Evolutionary conservation across 495 filamentous ascomycete species (phyloP), one percentile per base, ranked within the genome.

Genomic region (Astrocystis sublimbata): DNA sequence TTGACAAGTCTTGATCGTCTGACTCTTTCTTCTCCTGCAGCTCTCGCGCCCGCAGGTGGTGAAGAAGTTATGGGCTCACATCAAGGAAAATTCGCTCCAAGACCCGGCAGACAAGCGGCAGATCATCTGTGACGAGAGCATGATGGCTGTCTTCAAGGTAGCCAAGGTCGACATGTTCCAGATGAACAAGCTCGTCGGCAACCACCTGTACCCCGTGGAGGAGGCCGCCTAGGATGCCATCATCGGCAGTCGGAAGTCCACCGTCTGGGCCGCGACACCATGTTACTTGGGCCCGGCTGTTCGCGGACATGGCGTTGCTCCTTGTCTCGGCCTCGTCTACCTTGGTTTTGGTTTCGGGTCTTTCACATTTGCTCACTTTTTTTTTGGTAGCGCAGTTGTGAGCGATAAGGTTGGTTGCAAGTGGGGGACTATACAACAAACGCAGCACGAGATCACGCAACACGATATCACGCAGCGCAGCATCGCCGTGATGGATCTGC

Each of bases 91-190:
- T 55, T 84, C 91, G 40, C 85, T 98, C 15, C 94, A 98, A 73
- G 93, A 97, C 69, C 93, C 92, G 3, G 87, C 69, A 58, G 96
- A 98, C 75, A 89, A 90, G 69, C 90, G 94, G 12, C 91, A 96
- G 68, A 98, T 98, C 55, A 77, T 84, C 54, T 98, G 94, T 73
- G 96, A 98, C 76, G 92, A 96, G 38, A 83, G 85, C 49, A 86
- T 98, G 87, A 85, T 90, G 35, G 86, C 88, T 1, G 89, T 98
- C 3, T 98, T 98, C 79, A 93, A 93, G 72, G 84, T 88, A 66
- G 89, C 92, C 62, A 89, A 85, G 65, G 88, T 98, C 36, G 91
- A 97, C 68, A 98, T 98, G 96, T 98, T 98, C 70, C 92, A 91
- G 42, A 96, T 97, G 92, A 97, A 94, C 77, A 84, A 85, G 70